Base-by-base conservation (phyloP, 2,329 filamentous ascomycete species). In the Dothistroma septosporum region DNA sequence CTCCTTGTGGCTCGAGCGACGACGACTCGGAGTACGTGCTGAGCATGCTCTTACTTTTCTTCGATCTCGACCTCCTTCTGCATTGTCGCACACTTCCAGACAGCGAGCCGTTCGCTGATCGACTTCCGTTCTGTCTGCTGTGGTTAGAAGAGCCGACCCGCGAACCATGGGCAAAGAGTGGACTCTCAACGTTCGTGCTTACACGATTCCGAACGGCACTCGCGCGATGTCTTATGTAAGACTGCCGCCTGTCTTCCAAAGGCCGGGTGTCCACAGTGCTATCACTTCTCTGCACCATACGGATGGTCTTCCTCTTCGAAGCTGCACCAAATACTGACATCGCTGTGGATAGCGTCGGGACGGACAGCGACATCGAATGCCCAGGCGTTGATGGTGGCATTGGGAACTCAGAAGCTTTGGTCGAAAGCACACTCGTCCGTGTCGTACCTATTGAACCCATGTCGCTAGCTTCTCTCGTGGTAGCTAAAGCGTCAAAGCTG, bases 211-310 rank as follows among this genome's bases (percentile, higher is more conserved):
- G 55, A n/a, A 57, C 31, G 14, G 44, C 41, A n/a, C 62, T 70
- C 1, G 74, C 75, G 37, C 78, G 73, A 59, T 79, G 76, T 16
- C 73, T 68, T 48, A 79, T 76, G 64, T 75, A 79, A 14, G 75
- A 78, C 55, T 74, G 70, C 7, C 78, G 73, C 59, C 76, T 77
- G 33, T 78, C 75, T 41, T 76, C 70, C 5, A 78, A 58, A 1
- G 75, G 70, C 6, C 76, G 69, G 5, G 68, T 67, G 58, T 79
- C 77, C 2, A 67, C 57, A 19, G 73, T 63, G 58, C 73, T 77
- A 47, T 75, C 74, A 57, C 71, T 65, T 64, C 74, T 65, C 22
- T 62, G 60, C 1, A 79, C 76, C 10, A 78, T 63, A 0, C 77
- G 73, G 31, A 80, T 75, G 64, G 75, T 79, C 46, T 66, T 69